phyloP scores from a whole-genome alignment of 116 monocot genomes.

The Cymodocea nodosa region DNA sequence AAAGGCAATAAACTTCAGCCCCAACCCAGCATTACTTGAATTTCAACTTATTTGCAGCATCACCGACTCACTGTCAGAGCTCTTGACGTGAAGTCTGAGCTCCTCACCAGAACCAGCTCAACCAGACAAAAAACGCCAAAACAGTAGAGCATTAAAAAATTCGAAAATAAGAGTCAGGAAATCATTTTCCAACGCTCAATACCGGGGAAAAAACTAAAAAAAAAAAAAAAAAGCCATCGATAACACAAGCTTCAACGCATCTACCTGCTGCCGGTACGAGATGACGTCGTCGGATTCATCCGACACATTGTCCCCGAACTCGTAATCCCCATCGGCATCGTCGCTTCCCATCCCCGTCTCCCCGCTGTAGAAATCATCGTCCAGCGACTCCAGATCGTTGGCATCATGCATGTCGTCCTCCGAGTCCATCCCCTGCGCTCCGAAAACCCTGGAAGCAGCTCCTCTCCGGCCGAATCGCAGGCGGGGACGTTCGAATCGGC shows the following conservation, averaged over 20 bases:
- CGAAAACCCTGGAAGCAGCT: constrained; percentile 12
- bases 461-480: not conserved
- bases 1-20: too few species aligned
- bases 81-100: too few species aligned
- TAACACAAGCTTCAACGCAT: not conserved
- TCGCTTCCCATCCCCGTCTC: constrained; percentile 66
- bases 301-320: constrained; percentile 70
- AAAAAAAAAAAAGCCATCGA: not conserved
- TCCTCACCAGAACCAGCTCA: too few species aligned
- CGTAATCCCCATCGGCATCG: constrained; percentile 62
- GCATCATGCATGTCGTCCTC: constrained; percentile 71
- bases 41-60: too few species aligned
- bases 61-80: too few species aligned
- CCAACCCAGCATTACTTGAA: too few species aligned
- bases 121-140: too few species aligned
- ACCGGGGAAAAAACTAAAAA: too few species aligned
- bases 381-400: constrained; percentile 48
- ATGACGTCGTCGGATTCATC: constrained; percentile 71
- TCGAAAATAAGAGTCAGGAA: too few species aligned
- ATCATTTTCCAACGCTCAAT: too few species aligned
- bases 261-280: constrained; percentile 76
- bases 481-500: not conserved
- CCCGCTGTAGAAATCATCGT: constrained; percentile 88
- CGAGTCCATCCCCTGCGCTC: constrained; percentile 49
- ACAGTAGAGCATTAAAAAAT: too few species aligned